Evolutionary conservation across 2,329 filamentous ascomycete species (phyloP).

Genomic region (Claviceps purpurea): DNA sequence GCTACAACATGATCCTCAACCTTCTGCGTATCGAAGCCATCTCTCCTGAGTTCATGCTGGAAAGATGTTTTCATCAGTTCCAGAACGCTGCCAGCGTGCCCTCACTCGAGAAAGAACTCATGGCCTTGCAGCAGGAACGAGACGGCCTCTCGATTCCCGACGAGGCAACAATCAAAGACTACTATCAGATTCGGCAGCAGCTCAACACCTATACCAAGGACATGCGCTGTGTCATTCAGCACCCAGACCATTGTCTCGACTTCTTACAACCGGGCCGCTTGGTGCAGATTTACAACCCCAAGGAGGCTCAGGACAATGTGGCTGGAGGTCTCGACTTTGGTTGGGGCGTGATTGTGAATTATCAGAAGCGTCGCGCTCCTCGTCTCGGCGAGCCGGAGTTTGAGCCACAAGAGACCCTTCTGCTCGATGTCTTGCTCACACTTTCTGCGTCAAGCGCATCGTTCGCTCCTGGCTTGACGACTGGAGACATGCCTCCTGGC

Average conservation of each 20-base stretch:
- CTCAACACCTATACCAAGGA: conserved; percentile 74
- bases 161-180: conserved; percentile 81
- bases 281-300: conserved; percentile 67
- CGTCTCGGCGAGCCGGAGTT: conserved; percentile 58
- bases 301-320: conserved; percentile 28
- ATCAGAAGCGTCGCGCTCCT: conserved; percentile 47
- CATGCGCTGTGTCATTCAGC: conserved; percentile 82
- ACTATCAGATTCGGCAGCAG: conserved; percentile 80
- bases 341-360: conserved; percentile 82
- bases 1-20: conserved; percentile 99
- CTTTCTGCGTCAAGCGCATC: conserved; percentile 37
- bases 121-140: conserved; percentile 62
- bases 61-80: conserved; percentile 95
- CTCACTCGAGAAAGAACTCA: conserved; percentile 68
- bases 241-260: conserved; percentile 72
- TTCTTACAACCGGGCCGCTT: conserved; percentile 83
- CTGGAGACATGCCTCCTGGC: conserved; percentile 45
- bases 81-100: conserved; percentile 87
- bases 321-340: conserved; percentile 55
- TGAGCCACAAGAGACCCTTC: conserved; percentile 60
- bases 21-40: conserved; percentile 97
- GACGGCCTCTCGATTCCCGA: conserved; percentile 67
- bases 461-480: conserved; percentile 23
- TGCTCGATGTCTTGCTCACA: conserved; percentile 69
- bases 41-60: conserved; percentile 97